Conservation (phyloP, 2,329 filamentous ascomycete genomes). For the Coccinonectria pachysandricola region DNA sequence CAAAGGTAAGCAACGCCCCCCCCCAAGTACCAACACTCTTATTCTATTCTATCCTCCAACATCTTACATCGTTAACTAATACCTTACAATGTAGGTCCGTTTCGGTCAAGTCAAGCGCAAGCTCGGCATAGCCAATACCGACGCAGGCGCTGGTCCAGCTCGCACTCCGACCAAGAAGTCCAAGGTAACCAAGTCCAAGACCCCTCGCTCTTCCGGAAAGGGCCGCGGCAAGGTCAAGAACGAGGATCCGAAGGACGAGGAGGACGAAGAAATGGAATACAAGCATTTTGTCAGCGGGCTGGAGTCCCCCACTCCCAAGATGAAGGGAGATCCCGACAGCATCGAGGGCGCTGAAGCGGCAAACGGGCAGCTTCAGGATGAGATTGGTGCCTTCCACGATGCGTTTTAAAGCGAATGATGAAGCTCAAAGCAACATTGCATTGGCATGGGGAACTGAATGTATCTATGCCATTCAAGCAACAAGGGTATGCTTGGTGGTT, state of each 20-base stretch:
- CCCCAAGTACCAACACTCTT: background rate
- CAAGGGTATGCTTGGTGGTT: too few species aligned
- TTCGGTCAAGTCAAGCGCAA: constrained; percentile 41
- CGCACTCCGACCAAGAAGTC: constrained; percentile 15
- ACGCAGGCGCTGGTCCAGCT: constrained; percentile 5
- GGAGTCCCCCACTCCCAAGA: too few species aligned
- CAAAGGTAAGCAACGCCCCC: constrained; percentile 26
- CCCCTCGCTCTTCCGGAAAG: constrained; percentile 15
- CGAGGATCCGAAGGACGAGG: constrained; percentile 10
- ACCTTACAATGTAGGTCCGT: constrained; percentile 24
- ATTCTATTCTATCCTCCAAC: background rate
- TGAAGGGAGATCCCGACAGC: too few species aligned
- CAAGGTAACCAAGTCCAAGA: constrained; percentile 13
- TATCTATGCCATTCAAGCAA: too few species aligned
- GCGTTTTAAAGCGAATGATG: constrained; percentile 6
- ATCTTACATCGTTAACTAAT: constrained; percentile 5
- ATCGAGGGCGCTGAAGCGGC: constrained; percentile 3
- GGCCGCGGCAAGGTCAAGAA: constrained; percentile 14
- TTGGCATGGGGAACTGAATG: too few species aligned
- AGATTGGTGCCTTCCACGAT: constrained; percentile 3
- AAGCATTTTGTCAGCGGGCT: too few species aligned
- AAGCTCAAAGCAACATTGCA: too few species aligned
- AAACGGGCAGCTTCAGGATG: constrained; percentile 5
- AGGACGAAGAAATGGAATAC: constrained; percentile 6
- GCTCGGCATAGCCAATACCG: constrained; percentile 26